A percentile compares a stretch with the other conserved stretches of the same genome.
phyloP scores from a whole-genome alignment of 139 green algal genomes.

The Tetraselmis striata region DNA sequence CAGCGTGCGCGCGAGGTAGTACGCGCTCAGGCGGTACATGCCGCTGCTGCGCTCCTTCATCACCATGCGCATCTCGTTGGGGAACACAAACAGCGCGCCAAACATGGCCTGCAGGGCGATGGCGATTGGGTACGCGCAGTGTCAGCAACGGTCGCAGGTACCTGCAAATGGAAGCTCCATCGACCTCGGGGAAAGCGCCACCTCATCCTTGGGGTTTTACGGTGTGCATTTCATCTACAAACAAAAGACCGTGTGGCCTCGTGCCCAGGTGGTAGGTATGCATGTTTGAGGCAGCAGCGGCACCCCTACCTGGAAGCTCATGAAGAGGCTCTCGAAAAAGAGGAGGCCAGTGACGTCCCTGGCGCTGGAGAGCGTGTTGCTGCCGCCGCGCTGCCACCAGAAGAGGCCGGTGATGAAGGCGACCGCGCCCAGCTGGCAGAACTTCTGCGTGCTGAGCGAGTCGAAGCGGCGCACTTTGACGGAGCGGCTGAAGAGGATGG shows the following conservation, averaged over 20 bases:
- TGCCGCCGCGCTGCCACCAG: conserved; percentile 32
- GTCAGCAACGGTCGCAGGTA: no score
- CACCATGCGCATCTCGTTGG: conserved; percentile 39
- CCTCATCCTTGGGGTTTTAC: neutral
- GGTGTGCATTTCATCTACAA: no score
- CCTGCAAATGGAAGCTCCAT: no score
- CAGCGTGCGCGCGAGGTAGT: conserved; percentile 64
- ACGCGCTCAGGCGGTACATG: conserved; percentile 82
- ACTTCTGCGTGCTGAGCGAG: conserved; percentile 33
- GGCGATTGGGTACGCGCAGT: no score
- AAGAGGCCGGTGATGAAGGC: conserved; percentile 37
- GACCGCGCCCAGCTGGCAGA: conserved; percentile 27
- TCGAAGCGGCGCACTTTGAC: conserved; percentile 61
- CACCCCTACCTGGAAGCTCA: conserved; percentile 10
- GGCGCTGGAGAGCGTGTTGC: conserved; percentile 20
- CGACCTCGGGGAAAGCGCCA: conserved; percentile 35
- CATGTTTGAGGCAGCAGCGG: no score
- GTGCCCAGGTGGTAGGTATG: no score
- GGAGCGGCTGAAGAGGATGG: conserved; percentile 37
- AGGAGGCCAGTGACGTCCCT: conserved; percentile 32
- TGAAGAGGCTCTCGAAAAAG: conserved; percentile 39
- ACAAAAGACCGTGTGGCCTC: no score
- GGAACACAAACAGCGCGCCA: conserved; percentile 18
- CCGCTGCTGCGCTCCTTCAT: conserved; percentile 50
- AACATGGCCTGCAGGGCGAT: conserved; percentile 8